phyloP scores from a whole-genome alignment of 345 rosid species.

The Boechera retrofracta region DNA sequence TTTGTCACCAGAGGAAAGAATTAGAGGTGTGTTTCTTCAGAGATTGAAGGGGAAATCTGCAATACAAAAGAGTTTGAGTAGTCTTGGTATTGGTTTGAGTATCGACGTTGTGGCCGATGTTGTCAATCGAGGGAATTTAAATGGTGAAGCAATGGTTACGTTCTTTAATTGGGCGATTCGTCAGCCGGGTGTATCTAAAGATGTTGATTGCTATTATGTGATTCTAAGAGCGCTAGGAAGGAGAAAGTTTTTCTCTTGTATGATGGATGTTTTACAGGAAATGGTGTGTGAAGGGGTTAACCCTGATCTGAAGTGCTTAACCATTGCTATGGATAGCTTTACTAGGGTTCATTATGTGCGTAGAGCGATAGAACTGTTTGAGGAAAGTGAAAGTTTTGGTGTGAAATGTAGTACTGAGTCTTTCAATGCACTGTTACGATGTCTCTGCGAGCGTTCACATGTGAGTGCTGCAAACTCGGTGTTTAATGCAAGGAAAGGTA shows the following conservation, averaged over 20 bases:
- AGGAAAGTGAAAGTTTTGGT: slow-evolving; percentile 56
- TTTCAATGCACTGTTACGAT: slow-evolving; percentile 67
- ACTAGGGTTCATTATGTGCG: slow-evolving; percentile 55
- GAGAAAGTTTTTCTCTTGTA: slow-evolving; percentile 61
- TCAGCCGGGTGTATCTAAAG: slow-evolving; percentile 55
- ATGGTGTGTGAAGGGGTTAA: slow-evolving; percentile 50
- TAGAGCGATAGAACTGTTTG: slow-evolving; percentile 63
- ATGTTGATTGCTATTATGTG: slow-evolving; percentile 55
- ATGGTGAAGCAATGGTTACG: slow-evolving; percentile 71
- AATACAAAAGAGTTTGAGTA: slow-evolving; percentile 54
- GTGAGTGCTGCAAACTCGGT: slow-evolving; percentile 68
- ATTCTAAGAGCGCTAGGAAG: slow-evolving; percentile 75
- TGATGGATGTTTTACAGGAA: slow-evolving; percentile 54
- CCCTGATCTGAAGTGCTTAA: slow-evolving; percentile 56
- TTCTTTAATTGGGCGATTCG: slow-evolving; percentile 81
- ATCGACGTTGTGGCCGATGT: slow-evolving; percentile 67
- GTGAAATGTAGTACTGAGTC: slow-evolving; percentile 58
- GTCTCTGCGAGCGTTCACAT: slow-evolving; percentile 73
- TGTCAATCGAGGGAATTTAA: slow-evolving; percentile 66
- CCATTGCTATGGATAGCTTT: slow-evolving; percentile 65
- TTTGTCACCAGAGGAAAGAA: slow-evolving; percentile 71
- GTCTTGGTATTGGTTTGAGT: slow-evolving; percentile 57
- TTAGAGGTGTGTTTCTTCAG: slow-evolving; percentile 89
- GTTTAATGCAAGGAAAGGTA: slow-evolving; percentile 60
- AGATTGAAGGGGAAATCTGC: slow-evolving; percentile 64